Conservation (phyloP, 2,329 filamentous ascomycete genomes). For the Plenodomus tracheiphilus region DNA sequence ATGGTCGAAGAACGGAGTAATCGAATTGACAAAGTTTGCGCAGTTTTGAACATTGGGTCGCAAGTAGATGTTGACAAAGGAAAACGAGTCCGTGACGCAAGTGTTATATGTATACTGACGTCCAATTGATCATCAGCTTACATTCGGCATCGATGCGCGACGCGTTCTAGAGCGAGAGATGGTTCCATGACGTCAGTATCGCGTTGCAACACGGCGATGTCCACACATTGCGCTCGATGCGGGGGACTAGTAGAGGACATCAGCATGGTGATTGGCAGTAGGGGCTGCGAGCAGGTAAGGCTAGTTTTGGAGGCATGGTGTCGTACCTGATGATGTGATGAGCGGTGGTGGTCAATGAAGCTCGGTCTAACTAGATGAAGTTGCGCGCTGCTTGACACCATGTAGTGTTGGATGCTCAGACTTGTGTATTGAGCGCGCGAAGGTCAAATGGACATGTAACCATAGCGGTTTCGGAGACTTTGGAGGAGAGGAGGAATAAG, state of each 20-base stretch:
- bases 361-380: too few relatives aligned
- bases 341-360: conserved; percentile 3
- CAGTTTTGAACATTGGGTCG: conserved; percentile 27
- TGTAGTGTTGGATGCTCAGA: neutral
- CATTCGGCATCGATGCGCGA: neutral
- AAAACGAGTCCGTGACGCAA: neutral
- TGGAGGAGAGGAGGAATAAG: neutral
- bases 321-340: conserved; percentile 18
- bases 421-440: neutral
- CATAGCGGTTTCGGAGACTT: neutral
- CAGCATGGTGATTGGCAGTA: neutral
- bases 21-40: neutral
- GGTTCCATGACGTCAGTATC: conserved; percentile 18
- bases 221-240: neutral
- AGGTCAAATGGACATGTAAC: neutral
- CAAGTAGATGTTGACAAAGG: neutral
- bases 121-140: neutral
- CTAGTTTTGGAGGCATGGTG: neutral
- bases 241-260: neutral
- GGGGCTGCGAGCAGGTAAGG: neutral
- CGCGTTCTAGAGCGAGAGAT: conserved; percentile 4
- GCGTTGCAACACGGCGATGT: conserved; percentile 1
- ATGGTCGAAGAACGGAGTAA: neutral
- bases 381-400: conserved; percentile 1
- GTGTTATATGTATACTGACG: neutral